Evolutionary conservation across 345 rosid genomes (phyloP).

Genomic region (Ricinus communis): DNA sequence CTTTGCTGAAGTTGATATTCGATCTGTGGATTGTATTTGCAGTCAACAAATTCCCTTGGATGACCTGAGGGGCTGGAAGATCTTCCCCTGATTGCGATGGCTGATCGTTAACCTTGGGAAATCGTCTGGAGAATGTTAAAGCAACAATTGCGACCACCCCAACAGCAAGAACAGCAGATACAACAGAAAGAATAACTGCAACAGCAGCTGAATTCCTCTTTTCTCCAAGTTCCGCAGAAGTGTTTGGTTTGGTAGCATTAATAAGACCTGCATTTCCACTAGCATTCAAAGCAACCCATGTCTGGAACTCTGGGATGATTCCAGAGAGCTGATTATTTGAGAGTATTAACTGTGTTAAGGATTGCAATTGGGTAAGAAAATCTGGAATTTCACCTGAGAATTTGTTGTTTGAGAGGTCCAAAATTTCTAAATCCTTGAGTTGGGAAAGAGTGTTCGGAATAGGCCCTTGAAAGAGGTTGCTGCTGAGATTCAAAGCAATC

Average conservation of each 20-base stretch:
- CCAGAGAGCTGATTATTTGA: slow-evolving; percentile 63
- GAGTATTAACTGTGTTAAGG: slow-evolving; percentile 57
- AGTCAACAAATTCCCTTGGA: slow-evolving; percentile 59
- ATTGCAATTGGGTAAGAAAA: slow-evolving; percentile 11
- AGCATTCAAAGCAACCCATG: slow-evolving; percentile 19
- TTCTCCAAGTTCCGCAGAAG: background rate
- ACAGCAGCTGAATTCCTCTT: slow-evolving; percentile 34
- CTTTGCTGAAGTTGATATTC: slow-evolving; percentile 59
- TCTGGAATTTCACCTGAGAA: slow-evolving; percentile 55
- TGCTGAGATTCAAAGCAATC: slow-evolving; percentile 74
- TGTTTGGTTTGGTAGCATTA: background rate
- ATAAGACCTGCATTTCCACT: slow-evolving; percentile 45
- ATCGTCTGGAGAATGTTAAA: slow-evolving; percentile 41
- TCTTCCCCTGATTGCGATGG: slow-evolving; percentile 38
- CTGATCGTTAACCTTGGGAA: slow-evolving; percentile 40
- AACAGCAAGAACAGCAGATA: slow-evolving; percentile 33
- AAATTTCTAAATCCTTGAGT: slow-evolving; percentile 51
- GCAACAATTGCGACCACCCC: slow-evolving; percentile 30
- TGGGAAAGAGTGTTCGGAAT: slow-evolving; percentile 42
- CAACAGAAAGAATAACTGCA: slow-evolving; percentile 39
- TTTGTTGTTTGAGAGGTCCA: slow-evolving; percentile 69
- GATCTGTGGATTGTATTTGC: slow-evolving; percentile 58
- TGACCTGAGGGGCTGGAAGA: slow-evolving; percentile 47
- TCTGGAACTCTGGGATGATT: slow-evolving; percentile 32
- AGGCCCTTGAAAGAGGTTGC: slow-evolving; percentile 51